These are phyloP conservation scores for Neurospora pannonica DNA, from an alignment of 495 filamentous ascomycete species.

Conservation along the genomic window DNA sequence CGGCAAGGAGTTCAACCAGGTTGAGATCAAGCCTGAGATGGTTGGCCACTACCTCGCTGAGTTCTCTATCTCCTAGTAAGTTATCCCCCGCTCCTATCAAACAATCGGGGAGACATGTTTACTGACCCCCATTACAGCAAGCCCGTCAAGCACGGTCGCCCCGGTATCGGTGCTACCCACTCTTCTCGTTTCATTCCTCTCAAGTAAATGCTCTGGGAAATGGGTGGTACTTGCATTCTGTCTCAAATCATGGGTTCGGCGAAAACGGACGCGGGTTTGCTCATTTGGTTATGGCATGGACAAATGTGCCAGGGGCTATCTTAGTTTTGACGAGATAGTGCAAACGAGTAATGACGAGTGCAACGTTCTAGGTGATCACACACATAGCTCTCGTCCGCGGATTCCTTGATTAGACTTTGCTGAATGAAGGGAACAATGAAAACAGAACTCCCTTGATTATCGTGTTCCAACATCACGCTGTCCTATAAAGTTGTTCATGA, in stretches of 20 bases:
- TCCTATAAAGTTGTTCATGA: neutral
- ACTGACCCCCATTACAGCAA: conserved; percentile 57
- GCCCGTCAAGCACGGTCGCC: conserved; percentile 99
- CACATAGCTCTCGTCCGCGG: neutral
- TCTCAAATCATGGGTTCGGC: conserved; percentile 29
- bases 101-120: conserved; percentile 3
- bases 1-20: conserved; percentile 99
- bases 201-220: conserved; percentile 60
- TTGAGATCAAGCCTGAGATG: conserved; percentile 99
- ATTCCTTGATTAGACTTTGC: neutral
- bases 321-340: conserved; percentile 24
- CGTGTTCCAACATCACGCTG: neutral
- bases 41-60: conserved; percentile 98
- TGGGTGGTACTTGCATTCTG: conserved; percentile 32
- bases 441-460: neutral
- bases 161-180: conserved; percentile 99
- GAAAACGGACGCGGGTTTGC: conserved; percentile 31
- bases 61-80: conserved; percentile 99
- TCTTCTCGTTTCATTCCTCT: conserved; percentile 99
- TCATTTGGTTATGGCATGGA: conserved; percentile 18
- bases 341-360: conserved; percentile 13
- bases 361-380: conserved; percentile 10
- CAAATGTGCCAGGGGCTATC: conserved; percentile 24
- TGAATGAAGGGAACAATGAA: neutral
- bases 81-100: conserved; percentile 15